Conservation (phyloP, 495 filamentous ascomycete genomes). For the Xylaria castorea region DNA sequence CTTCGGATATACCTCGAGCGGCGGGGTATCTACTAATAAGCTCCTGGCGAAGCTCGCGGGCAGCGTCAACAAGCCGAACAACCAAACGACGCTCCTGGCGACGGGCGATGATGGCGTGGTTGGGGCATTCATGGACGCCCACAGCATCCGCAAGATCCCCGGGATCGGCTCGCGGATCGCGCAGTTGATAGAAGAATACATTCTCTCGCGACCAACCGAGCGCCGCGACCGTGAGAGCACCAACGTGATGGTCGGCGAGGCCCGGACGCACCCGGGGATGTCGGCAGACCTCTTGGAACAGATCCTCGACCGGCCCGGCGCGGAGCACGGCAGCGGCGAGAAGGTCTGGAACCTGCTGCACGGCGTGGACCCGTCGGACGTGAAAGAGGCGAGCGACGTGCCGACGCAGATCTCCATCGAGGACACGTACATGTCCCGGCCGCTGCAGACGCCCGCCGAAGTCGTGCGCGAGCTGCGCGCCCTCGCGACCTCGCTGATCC, state of each 20-base stretch:
- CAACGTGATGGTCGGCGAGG: slow-evolving; percentile 66
- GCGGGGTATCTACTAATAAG: slow-evolving; percentile 88
- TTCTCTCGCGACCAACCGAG: slow-evolving; percentile 56
- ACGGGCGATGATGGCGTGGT: slow-evolving; percentile 60
- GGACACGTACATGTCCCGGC: slow-evolving; percentile 72
- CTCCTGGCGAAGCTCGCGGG: slow-evolving; percentile 84
- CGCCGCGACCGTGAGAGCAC: slow-evolving; percentile 55
- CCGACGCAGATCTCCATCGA: slow-evolving; percentile 95
- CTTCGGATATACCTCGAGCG: slow-evolving; percentile 85
- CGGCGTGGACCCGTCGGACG: slow-evolving; percentile 68
- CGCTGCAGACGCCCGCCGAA: slow-evolving; percentile 65
- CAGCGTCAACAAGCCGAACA: slow-evolving; percentile 82
- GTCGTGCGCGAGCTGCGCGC: slow-evolving; percentile 66
- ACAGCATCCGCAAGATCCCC: slow-evolving; percentile 82
- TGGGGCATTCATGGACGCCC: slow-evolving; percentile 71
- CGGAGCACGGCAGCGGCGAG: slow-evolving; percentile 69
- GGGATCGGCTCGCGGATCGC: slow-evolving; percentile 85
- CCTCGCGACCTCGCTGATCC: slow-evolving; percentile 73
- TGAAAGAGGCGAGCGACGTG: slow-evolving; percentile 71
- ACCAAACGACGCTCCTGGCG: slow-evolving; percentile 81
- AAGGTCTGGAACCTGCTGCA: slow-evolving; percentile 68
- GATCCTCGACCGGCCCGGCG: slow-evolving; percentile 71
- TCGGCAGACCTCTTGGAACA: slow-evolving; percentile 64
- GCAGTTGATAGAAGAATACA: slow-evolving; percentile 67
- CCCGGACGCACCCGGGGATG: slow-evolving; percentile 67